A percentile compares a stretch with the other conserved stretches of the same genome.
These are phyloP conservation scores for Globisporangium takayamanum DNA, from an alignment of 352 stramenopile species.

Conservation along the genomic window DNA sequence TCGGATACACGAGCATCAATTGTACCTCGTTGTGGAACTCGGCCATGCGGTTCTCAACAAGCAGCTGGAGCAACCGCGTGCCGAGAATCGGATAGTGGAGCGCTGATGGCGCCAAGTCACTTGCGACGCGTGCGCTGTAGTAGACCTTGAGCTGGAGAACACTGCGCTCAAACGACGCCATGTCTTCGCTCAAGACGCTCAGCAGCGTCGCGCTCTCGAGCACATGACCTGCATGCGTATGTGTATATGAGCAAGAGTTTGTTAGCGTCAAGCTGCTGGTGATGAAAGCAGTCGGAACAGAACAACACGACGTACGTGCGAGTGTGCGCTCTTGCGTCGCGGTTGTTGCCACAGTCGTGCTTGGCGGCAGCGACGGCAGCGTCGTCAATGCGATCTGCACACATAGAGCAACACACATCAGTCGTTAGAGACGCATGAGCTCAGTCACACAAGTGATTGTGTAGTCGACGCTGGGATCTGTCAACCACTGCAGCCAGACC, in stretches of 20 bases:
- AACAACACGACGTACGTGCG: slow-evolving; percentile 42
- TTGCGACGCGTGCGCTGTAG: slow-evolving; percentile 42
- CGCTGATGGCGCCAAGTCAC: slow-evolving; percentile 44
- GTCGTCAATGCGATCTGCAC: slow-evolving; percentile 76
- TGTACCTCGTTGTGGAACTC: slow-evolving; percentile 90
- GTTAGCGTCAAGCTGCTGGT: neutral
- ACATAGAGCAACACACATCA: neutral
- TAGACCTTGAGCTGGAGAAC: slow-evolving; percentile 89
- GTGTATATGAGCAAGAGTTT: neutral
- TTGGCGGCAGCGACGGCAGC: slow-evolving; percentile 80
- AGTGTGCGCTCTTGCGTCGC: slow-evolving; percentile 63
- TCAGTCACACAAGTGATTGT: neutral
- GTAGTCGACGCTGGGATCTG: neutral
- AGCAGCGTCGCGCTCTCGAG: slow-evolving; percentile 87
- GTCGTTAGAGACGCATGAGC: neutral
- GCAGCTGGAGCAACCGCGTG: slow-evolving; percentile 84
- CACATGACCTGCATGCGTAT: slow-evolving; percentile 47
- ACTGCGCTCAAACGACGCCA: slow-evolving; percentile 80
- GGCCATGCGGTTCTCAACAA: slow-evolving; percentile 90
- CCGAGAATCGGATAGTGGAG: slow-evolving; percentile 86
- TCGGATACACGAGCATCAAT: neutral
- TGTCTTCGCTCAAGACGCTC: slow-evolving; percentile 82
- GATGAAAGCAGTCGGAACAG: neutral
- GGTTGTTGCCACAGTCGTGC: slow-evolving; percentile 35
- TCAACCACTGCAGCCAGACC: slow-evolving; percentile 15